Conservation (phyloP, 176 grass and related monocot species). For the Areca catechu region DNA sequence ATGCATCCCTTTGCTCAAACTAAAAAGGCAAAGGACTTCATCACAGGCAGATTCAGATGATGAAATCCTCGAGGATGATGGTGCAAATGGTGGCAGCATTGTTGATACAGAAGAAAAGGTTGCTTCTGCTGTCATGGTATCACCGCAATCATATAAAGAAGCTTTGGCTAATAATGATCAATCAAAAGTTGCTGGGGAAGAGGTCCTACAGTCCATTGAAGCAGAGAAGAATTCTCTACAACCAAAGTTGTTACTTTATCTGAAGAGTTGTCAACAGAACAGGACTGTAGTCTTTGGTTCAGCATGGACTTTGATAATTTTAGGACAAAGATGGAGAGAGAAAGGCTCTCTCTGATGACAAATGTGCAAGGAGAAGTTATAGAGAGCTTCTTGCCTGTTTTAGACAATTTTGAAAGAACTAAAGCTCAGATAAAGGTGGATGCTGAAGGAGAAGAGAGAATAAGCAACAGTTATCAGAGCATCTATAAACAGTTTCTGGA, state of each 20-base stretch:
- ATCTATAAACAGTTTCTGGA: slow-evolving; percentile 95
- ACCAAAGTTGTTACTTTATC: slow-evolving; percentile 43
- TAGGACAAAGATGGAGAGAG: slow-evolving; percentile 75
- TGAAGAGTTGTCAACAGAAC: slow-evolving; percentile 51
- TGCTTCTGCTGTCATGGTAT: slow-evolving; percentile 36
- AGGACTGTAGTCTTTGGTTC: slow-evolving; percentile 63
- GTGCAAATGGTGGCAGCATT: slow-evolving; percentile 23
- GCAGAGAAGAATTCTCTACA: slow-evolving; percentile 53
- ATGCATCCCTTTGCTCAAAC: neutral
- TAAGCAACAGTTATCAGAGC: slow-evolving; percentile 86
- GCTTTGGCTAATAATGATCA: slow-evolving; percentile 50
- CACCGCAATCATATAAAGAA: slow-evolving; percentile 61
- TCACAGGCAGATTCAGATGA: slow-evolving; percentile 46
- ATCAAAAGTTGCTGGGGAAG: slow-evolving; percentile 51
- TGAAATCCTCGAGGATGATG: slow-evolving; percentile 32
- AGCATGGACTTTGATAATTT: slow-evolving; percentile 90
- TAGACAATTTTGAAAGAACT: slow-evolving; percentile 94
- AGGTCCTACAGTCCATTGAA: slow-evolving; percentile 56
- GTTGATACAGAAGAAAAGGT: slow-evolving; percentile 34
- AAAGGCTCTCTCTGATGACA: slow-evolving; percentile 76
- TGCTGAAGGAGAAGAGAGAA: slow-evolving; percentile 64
- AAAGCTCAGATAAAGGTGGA: slow-evolving; percentile 88
- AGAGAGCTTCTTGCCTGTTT: slow-evolving; percentile 83
- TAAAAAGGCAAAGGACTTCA: slow-evolving; percentile 2
- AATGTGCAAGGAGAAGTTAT: slow-evolving; percentile 91